Base-by-base conservation (phyloP, 2,329 filamentous ascomycete genomes). In the Metarhizium robertsii region DNA sequence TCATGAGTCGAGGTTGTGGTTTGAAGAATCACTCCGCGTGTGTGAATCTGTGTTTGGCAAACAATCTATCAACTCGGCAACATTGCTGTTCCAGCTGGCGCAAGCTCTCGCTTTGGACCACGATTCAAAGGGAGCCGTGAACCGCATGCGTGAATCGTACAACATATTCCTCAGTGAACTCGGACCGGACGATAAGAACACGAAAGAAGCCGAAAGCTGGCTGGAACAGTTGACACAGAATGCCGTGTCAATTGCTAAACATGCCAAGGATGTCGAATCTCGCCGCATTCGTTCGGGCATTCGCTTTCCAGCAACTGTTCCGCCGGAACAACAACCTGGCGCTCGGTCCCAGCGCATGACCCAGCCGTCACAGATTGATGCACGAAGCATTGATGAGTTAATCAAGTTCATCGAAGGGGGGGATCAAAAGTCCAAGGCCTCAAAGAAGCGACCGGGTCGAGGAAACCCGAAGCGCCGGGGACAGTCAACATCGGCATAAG, bases 141-240 rank as follows among this genome's bases (percentile, higher is more conserved):
- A 83, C 68, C 87, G 88, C 69, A 99, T 99, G 94, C 88, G 91
- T 58, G 92, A 96, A 71, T 94, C 91, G 49, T 96, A 92, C 77
- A 96, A 88, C 73, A 95, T 96, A 69, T 99, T 99, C 85, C 83
- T 92, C 60, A 76, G 79, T 56, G 85, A 94, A 66, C 85, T 99
- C 5, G 94, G 94, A 32, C 77, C 91, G 2, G 86, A 95, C 43
- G 92, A 97, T 71, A 90, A 92, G 72, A 97, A 99, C 77, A 99
- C 94, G 60, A 96, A 96, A 77, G 94, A 99, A 71, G 92, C 94
- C 2, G 92, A 96, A 75, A 89, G 83, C 66, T 99, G 94, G 94
- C 83, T 97, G 29, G 90, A 96, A 72, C 92, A 96, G 72, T 82
- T 99, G 57, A 97, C 92, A 0, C 89, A 95, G 71, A 96, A 95